Conservation (phyloP, 441 rosid species). For the Pelargonium citronellum region DNA sequence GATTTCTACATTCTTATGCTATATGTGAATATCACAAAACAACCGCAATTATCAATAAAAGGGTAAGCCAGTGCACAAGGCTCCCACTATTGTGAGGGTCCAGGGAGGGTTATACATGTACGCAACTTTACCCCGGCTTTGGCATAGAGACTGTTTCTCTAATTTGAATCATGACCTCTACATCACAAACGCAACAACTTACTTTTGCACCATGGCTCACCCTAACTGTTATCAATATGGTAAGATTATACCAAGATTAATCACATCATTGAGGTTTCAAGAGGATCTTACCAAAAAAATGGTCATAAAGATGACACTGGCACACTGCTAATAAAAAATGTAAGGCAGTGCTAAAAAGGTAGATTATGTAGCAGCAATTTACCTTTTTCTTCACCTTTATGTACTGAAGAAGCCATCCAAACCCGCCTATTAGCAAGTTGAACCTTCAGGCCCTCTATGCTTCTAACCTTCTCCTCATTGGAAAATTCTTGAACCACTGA, state of each 20-base stretch:
- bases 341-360: constrained; percentile 3
- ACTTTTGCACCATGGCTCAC: too few relatives aligned
- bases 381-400: constrained; percentile 92
- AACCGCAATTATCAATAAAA: too few relatives aligned
- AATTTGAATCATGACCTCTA: too few relatives aligned
- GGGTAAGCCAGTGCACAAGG: too few relatives aligned
- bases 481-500: constrained; percentile 48
- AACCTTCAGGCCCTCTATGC: constrained; percentile 47
- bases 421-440: constrained; percentile 52
- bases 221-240: too few relatives aligned
- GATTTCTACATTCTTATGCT: too few relatives aligned
- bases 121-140: too few relatives aligned
- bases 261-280: not conserved
- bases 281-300: constrained; percentile 11
- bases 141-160: too few relatives aligned
- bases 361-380: constrained; percentile 12
- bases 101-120: too few relatives aligned
- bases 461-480: constrained; percentile 25
- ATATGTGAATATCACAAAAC: too few relatives aligned
- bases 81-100: too few relatives aligned
- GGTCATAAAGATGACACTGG: constrained; percentile 10
- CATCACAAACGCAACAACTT: too few relatives aligned
- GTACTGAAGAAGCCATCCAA: constrained; percentile 96
- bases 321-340: constrained; percentile 1
- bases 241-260: constrained; percentile 9